These are phyloP conservation scores for Cercospora sesami DNA, from an alignment of 2,329 filamentous ascomycete genomes.

Conservation along the genomic window DNA sequence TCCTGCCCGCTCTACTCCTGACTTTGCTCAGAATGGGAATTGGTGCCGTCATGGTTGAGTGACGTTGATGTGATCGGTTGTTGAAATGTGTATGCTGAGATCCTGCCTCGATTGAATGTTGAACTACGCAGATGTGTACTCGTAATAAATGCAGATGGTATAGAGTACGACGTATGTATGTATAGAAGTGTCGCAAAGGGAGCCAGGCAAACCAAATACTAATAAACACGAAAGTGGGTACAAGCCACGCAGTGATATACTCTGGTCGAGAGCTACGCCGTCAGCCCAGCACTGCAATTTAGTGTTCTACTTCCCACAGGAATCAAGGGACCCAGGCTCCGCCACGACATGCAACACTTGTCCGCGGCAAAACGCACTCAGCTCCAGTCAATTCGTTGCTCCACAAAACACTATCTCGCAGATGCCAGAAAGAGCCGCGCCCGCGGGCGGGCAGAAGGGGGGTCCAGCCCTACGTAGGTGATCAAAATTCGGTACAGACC, in stretches of 20 bases:
- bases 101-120: background rate
- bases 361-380: background rate
- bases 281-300: constrained; percentile 7
- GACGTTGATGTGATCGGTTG: background rate
- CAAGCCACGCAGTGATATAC: constrained; percentile 2
- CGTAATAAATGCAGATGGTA: background rate
- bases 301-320: background rate
- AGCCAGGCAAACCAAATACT: background rate
- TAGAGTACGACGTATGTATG: background rate
- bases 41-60: constrained; percentile 12
- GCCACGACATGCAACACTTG: constrained; percentile 11
- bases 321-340: constrained; percentile 4
- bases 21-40: constrained; percentile 11
- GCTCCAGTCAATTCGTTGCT: background rate
- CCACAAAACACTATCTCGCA: background rate
- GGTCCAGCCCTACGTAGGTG: background rate
- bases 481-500: constrained; percentile 1
- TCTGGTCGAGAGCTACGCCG: constrained; percentile 10
- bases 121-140: background rate
- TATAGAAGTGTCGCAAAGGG: background rate
- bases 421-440: background rate
- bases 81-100: constrained; percentile 3
- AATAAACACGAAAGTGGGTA: background rate
- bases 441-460: background rate
- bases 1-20: constrained; percentile 4